Conservation (phyloP, 257 asterid species). For the Solanum piurae region DNA sequence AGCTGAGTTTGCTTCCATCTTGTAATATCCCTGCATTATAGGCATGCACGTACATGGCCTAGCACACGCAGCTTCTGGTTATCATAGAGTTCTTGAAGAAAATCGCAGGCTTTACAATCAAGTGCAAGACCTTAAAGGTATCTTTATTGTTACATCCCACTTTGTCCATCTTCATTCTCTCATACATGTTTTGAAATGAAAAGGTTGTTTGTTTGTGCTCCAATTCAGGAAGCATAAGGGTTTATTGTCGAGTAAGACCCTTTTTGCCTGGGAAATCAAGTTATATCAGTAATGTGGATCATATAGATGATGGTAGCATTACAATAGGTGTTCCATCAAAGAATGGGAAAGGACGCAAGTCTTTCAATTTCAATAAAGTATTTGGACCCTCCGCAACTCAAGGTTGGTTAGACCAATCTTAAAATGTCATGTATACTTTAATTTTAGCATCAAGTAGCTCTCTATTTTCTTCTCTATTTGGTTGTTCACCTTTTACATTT, state of each 20-base stretch:
- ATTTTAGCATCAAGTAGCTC: neutral
- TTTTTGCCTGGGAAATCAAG: conserved; percentile 56
- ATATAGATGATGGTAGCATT: conserved; percentile 76
- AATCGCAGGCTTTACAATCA: conserved; percentile 92
- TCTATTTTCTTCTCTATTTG: neutral
- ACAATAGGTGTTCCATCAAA: conserved; percentile 49
- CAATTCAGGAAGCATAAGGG: conserved; percentile 85
- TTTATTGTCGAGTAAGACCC: conserved; percentile 93
- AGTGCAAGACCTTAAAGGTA: conserved; percentile 98
- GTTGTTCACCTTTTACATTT: conserved; percentile 2
- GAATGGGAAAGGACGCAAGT: conserved; percentile 65
- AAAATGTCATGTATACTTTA: neutral
- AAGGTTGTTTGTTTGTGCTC: neutral
- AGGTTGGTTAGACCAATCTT: conserved; percentile 39
- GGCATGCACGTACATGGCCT: conserved; percentile 75
- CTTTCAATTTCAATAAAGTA: conserved; percentile 86
- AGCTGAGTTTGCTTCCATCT: neutral
- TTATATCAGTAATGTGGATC: conserved; percentile 55
- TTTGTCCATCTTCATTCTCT: neutral
- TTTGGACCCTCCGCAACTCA: conserved; percentile 86
- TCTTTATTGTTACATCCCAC: neutral
- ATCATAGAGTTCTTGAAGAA: conserved; percentile 92
- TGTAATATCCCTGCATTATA: conserved; percentile 9
- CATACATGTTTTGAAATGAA: neutral
- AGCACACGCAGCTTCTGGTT: conserved; percentile 94